phyloP scores from a whole-genome alignment of 2,329 filamentous ascomycete genomes.

The Karstenula rhodostoma region DNA sequence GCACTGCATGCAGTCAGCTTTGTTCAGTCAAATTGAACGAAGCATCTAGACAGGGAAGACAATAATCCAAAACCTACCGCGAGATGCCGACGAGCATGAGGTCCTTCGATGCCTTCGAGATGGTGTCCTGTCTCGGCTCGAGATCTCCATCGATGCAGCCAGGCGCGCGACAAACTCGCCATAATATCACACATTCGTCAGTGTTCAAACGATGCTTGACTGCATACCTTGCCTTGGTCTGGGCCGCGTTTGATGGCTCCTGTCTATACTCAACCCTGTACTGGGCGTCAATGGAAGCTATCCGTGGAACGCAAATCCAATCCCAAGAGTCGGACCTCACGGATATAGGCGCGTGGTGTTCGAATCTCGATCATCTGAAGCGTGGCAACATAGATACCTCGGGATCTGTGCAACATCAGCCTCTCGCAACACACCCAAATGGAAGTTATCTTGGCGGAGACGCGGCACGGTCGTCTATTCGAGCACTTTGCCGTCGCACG shows the following conservation, averaged over 20 bases:
- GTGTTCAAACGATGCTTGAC: not conserved
- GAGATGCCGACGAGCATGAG: not conserved
- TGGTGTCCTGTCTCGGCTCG: not conserved
- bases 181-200: not conserved
- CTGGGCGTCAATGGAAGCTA: not conserved
- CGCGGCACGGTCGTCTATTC: not conserved
- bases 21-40: not conserved
- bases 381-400: not conserved
- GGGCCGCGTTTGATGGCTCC: not conserved
- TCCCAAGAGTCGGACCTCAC: not conserved
- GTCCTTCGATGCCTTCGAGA: not conserved
- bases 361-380: not conserved
- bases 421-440: slow-evolving; percentile 2
- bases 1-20: not conserved
- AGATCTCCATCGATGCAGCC: slow-evolving; percentile 1
- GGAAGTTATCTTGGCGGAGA: not conserved
- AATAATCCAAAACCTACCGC: not conserved
- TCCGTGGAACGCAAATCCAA: not conserved
- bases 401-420: not conserved
- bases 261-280: not conserved
- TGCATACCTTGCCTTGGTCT: not conserved
- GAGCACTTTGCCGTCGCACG: not conserved
- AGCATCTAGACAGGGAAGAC: too few relatives aligned
- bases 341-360: not conserved
- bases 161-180: not conserved